Conservation (phyloP, 768 basidiomycete genomes). For the Russula sp. region DNA sequence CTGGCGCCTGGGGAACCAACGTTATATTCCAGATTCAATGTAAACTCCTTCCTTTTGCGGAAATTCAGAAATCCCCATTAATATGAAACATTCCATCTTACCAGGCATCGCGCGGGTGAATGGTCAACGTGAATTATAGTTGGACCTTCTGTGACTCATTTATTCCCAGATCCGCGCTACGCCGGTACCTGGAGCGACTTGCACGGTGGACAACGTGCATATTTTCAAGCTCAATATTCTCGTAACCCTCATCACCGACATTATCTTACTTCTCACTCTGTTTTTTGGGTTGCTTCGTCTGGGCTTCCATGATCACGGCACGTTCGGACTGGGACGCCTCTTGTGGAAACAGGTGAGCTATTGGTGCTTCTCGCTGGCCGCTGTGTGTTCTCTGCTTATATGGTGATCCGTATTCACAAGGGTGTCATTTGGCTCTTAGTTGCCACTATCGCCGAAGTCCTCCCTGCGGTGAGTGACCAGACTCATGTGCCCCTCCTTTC, state of each 20-base stretch:
- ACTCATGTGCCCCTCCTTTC: too few relatives aligned
- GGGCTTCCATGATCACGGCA: neutral
- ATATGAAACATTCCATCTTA: too few relatives aligned
- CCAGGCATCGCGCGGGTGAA: too few relatives aligned
- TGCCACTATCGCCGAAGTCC: neutral
- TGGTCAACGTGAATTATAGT: too few relatives aligned
- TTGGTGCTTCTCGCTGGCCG: neutral
- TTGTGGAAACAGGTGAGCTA: conserved; percentile 5
- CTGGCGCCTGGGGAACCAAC: too few relatives aligned
- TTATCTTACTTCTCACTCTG: neutral
- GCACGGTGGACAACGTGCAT: neutral
- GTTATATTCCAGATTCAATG: too few relatives aligned
- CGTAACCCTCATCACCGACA: neutral
- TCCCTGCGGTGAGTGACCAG: neutral
- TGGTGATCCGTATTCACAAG: neutral
- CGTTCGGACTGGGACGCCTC: neutral
- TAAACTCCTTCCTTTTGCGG: too few relatives aligned
- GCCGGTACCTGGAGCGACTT: neutral
- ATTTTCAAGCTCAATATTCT: neutral
- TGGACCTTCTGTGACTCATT: neutral
- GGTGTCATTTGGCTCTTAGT: conserved; percentile 6
- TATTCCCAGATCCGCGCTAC: neutral
- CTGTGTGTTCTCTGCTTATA: neutral
- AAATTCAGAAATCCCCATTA: too few relatives aligned
- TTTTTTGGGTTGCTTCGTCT: neutral